Percentiles rank a stretch among this genome's conserved stretches.
phyloP scores from a whole-genome alignment of 2,329 filamentous ascomycete species.

The Rutstroemia sp. region DNA sequence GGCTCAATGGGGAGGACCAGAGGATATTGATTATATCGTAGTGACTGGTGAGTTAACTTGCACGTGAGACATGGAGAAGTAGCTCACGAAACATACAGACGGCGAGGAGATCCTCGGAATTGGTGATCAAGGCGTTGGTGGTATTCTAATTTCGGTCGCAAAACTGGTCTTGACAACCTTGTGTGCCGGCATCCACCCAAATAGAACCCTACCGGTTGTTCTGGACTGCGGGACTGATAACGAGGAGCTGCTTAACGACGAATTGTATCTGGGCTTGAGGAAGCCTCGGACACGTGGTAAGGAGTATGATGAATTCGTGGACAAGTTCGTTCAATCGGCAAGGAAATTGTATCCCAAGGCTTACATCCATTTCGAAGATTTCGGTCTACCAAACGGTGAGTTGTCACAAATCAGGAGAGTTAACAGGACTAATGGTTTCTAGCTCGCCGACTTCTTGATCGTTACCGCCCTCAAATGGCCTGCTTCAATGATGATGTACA shows the following conservation, averaged over 20 bases:
- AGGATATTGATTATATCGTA: constrained; percentile 83
- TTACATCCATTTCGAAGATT: constrained; percentile 87
- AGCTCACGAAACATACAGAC: constrained; percentile 31
- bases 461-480: constrained; percentile 63
- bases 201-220: constrained; percentile 70
- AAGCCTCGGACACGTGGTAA: constrained; percentile 60
- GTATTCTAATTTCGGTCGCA: constrained; percentile 75
- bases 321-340: constrained; percentile 62
- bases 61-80: neutral
- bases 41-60: constrained; percentile 61
- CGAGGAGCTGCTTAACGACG: constrained; percentile 62
- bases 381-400: constrained; percentile 64
- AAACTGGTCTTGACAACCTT: constrained; percentile 78
- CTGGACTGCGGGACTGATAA: constrained; percentile 86
- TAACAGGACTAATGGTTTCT: neutral
- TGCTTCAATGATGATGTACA: constrained; percentile 93
- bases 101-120: constrained; percentile 75
- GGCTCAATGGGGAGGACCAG: constrained; percentile 57
- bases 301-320: constrained; percentile 70
- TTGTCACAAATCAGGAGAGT: neutral
- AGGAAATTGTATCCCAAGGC: constrained; percentile 67
- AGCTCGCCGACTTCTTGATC: constrained; percentile 64
- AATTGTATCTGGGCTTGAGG: constrained; percentile 70
- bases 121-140: constrained; percentile 81
- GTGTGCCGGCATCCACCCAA: constrained; percentile 80